Evolutionary conservation across 2,329 filamentous ascomycete genomes (phyloP), one percentile per base, ranked within the genome.

Genomic region (Neurospora sp.): DNA sequence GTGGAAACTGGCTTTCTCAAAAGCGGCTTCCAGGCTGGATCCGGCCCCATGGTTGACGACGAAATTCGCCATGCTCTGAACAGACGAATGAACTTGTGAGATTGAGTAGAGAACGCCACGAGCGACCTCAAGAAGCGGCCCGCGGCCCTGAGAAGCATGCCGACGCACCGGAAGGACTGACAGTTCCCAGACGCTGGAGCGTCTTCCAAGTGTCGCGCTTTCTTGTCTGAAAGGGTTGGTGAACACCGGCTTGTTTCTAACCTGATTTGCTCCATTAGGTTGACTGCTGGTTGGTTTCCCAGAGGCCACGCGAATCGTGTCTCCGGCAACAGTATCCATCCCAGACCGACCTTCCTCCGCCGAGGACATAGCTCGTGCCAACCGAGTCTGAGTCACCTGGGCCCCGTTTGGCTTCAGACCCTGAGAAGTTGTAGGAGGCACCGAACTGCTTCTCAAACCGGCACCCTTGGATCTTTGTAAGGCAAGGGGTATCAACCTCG

Each of bases 81-180:
- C 88, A 77, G 87, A 86, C 1, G 87, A 87, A 72, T 90, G 88
- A 17, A 90, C 87, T 76, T 90, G 87, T 71, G 89, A 90, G 19
- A 90, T 84, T 2, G 88, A 87, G 76, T 89, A 90, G 2, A 90
- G 81, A n/a, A 90, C 86, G n/a, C 88, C 88, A 74, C 89, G 89
- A 36, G 88, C 87, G 6, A 86, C 85, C 75, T 90, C 88, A 28
- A 89, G 80, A 5, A 89, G 82, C 2, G 87, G 86, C 72, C 90
- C 87, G 71, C 83, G 84, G 11, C 85, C 79, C 72, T 83, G 86
- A 1, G 87, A 89, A 75, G 89, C 86, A 68, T 87, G 84, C 67
- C 86, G 84, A 28, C 88, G 84, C 76, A 90, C 86, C 0, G 88
- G 87, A 39, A 90, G 79, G n/a, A 89, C 84, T 0, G 88, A 89